Base-by-base conservation (phyloP, 2,329 filamentous ascomycete species). In the Blastomyces silverae region DNA sequence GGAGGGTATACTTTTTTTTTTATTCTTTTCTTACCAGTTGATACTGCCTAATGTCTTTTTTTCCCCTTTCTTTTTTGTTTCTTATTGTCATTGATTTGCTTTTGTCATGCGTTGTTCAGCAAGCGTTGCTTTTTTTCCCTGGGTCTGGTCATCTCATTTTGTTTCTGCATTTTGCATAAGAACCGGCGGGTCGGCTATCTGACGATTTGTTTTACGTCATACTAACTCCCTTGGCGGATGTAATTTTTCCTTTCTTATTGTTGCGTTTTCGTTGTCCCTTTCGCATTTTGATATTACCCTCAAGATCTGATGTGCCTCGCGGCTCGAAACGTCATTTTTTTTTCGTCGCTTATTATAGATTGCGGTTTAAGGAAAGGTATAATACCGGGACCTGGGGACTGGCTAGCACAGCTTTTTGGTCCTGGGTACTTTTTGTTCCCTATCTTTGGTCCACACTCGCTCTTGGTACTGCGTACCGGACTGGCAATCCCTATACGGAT, bases 291-390 rank as follows among this genome's bases (percentile, higher is more conserved):
- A 77, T 76, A 75, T 79, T 76, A 77, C 76, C 73, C 10, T 46
- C 60, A 80, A 80, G 78, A 80, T 75, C 71, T 76, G 77, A 78
- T 77, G 69, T 74, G 79, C 79, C 79, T 80, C 79, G 71, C 79
- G 79, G 79, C 79, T 74, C 73, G 74, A 75, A 76, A 77, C 76
- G 77, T 74, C 66, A 1, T 39, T 72, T 73, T 65, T 63, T 65
- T 74, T 75, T 71, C 68, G 72, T 73, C 72, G 75, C 69, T 68
- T 64, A 65, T 68, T 65, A 69, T 67, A 66, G 67, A 64, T 65
- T 66, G 65, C 66, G 67, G 46, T 50, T 53, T 58, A 52, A 25
- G 55, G 48, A 52, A 56, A 62, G 28, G 55, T 55, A 57, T 61
- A 55, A 58, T 46, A 69, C 68, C 68, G 70, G 70, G 58, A 65